phyloP scores from a whole-genome alignment of 306 rosid species.

The Biancaea sappan region DNA sequence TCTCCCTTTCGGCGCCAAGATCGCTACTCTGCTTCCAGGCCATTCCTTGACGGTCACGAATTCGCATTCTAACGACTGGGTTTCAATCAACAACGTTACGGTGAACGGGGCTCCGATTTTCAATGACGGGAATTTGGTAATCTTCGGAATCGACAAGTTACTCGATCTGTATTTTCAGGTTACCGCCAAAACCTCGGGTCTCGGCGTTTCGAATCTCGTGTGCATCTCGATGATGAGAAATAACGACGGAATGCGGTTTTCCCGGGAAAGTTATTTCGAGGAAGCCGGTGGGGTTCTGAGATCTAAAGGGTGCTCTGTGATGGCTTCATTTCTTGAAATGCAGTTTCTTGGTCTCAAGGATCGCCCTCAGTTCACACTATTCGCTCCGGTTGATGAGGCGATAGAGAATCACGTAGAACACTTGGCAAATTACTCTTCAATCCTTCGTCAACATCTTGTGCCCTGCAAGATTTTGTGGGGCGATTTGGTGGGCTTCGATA shows the following conservation, averaged over 20 bases:
- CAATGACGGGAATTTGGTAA: conserved; percentile 46
- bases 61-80: neutral
- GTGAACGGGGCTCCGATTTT: conserved; percentile 42
- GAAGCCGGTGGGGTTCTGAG: conserved; percentile 32
- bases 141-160: conserved; percentile 44
- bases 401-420: conserved; percentile 12
- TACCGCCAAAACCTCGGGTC: conserved; percentile 6
- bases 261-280: conserved; percentile 12
- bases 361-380: conserved; percentile 41
- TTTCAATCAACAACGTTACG: conserved; percentile 63
- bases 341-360: conserved; percentile 35
- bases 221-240: neutral
- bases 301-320: conserved; percentile 40
- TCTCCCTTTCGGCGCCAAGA: conserved; percentile 62
- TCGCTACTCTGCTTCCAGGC: conserved; percentile 47
- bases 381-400: conserved; percentile 47
- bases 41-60: conserved; percentile 50
- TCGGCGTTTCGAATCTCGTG: neutral
- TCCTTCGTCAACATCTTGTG: conserved; percentile 51
- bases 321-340: conserved; percentile 48
- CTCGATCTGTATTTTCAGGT: conserved; percentile 47
- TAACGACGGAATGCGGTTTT: neutral
- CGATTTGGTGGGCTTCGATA: conserved; percentile 37
- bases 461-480: conserved; percentile 60
- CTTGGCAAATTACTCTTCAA: conserved; percentile 26